phyloP scores from a whole-genome alignment of 2,329 filamentous ascomycete genomes.

The Calonectria montana region DNA sequence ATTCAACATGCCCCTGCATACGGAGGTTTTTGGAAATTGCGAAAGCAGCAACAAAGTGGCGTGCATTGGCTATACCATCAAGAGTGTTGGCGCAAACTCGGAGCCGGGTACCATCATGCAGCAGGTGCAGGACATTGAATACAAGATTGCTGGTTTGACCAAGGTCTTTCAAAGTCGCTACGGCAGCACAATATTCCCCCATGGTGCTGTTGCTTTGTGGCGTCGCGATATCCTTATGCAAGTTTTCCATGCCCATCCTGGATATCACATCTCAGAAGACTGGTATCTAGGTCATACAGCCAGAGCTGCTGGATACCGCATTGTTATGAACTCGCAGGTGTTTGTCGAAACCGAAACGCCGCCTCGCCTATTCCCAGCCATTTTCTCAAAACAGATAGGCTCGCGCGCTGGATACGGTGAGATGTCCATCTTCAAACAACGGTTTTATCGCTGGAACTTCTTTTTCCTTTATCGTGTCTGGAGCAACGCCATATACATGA shows the following conservation, averaged over 20 bases:
- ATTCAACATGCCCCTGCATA: conserved; percentile 11
- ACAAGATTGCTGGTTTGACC: conserved; percentile 25
- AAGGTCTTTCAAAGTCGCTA: conserved; percentile 6
- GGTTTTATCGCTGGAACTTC: conserved; percentile 27
- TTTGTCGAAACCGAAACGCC: conserved; percentile 28
- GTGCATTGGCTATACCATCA: conserved; percentile 26
- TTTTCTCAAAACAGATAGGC: conserved; percentile 17
- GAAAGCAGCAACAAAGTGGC: conserved; percentile 15
- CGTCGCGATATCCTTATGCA: conserved; percentile 20
- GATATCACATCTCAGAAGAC: conserved; percentile 25
- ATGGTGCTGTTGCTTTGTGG: conserved; percentile 25
- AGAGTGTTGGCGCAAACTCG: conserved; percentile 23
- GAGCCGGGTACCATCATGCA: conserved; percentile 19
- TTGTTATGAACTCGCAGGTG: conserved; percentile 26
- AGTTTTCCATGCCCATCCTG: conserved; percentile 21
- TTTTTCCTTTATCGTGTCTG: conserved; percentile 26
- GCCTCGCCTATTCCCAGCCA: conserved; percentile 1
- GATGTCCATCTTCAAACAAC: conserved; percentile 27
- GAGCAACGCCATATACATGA: conserved; percentile 20
- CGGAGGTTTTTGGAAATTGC: conserved; percentile 2
- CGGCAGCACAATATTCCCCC: conserved; percentile 23
- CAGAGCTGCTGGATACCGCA: conserved; percentile 17
- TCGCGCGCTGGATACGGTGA: conserved; percentile 22
- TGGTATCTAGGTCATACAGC: conserved; percentile 27
- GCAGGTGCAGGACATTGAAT: conserved; percentile 27